A percentile compares a stretch with the other conserved stretches of the same genome.
Conservation (phyloP, 306 rosid species). For the Erythrophleum fordii region DNA sequence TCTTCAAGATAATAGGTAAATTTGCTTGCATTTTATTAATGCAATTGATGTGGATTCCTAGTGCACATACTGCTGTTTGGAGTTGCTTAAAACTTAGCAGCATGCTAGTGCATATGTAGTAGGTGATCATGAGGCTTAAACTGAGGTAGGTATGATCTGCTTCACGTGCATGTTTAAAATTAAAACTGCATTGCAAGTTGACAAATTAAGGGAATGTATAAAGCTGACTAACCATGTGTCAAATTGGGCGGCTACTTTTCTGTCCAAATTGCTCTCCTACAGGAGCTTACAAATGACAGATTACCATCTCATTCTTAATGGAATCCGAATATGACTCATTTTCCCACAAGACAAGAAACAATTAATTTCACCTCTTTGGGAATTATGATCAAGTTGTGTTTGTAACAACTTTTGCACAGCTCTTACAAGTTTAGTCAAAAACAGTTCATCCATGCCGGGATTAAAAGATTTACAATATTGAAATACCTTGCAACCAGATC, state of each 20-base stretch:
- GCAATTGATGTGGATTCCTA: slow-evolving; percentile 11
- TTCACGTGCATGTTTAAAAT: background rate
- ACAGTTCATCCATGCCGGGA: too few relatives aligned
- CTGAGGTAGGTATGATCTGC: background rate
- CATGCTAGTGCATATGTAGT: background rate
- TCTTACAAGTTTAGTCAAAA: too few relatives aligned
- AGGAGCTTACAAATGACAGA: background rate
- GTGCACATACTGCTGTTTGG: background rate
- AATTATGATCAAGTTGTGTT: too few relatives aligned
- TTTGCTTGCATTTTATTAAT: slow-evolving; percentile 9
- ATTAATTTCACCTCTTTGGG: too few relatives aligned
- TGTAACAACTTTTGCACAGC: too few relatives aligned
- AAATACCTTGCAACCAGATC: too few relatives aligned
- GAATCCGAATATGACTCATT: background rate
- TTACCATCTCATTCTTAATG: background rate
- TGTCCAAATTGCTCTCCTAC: too few relatives aligned
- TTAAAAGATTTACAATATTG: too few relatives aligned
- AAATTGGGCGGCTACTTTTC: too few relatives aligned
- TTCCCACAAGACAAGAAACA: background rate
- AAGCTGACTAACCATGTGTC: too few relatives aligned
- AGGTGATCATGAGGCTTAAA: background rate
- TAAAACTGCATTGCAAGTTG: background rate
- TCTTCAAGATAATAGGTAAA: background rate
- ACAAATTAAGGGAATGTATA: background rate
- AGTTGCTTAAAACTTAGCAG: slow-evolving; percentile 3